phyloP scores from a whole-genome alignment of 345 rosid genomes.

The Pugionium cornutum region DNA sequence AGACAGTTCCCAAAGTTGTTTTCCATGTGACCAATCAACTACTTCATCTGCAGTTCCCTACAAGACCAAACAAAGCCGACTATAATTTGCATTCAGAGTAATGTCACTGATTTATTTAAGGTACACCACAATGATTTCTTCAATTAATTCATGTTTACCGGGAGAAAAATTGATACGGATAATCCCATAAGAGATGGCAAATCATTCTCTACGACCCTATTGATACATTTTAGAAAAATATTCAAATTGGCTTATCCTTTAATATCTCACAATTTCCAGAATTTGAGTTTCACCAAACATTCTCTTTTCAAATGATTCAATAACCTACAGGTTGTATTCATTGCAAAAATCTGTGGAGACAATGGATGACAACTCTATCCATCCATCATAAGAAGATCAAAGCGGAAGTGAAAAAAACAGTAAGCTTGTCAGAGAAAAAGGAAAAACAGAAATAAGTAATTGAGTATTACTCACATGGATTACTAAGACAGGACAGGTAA shows the following conservation, averaged over 20 bases:
- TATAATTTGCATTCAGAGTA: neutral
- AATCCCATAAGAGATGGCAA: neutral
- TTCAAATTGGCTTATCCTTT: neutral
- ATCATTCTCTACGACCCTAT: neutral
- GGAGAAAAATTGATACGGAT: neutral
- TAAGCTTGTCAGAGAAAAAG: neutral
- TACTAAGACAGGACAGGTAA: conserved; percentile 74
- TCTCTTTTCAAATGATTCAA: conserved; percentile 18
- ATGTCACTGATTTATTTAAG: neutral
- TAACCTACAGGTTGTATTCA: conserved; percentile 17
- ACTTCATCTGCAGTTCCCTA: conserved; percentile 98
- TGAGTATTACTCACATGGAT: conserved; percentile 74
- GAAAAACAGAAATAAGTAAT: neutral
- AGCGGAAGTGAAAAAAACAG: neutral
- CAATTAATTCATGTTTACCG: neutral
- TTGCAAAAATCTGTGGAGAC: conserved; percentile 4
- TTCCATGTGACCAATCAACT: conserved; percentile 91
- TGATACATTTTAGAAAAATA: too few species aligned
- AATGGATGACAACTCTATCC: conserved; percentile 1
- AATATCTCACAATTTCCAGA: conserved; percentile 18
- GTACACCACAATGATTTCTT: neutral
- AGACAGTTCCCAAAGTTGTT: conserved; percentile 84
- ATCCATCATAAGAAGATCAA: neutral
- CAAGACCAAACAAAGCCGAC: neutral
- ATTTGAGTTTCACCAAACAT: conserved; percentile 30